Percentiles rank a stretch among this genome's conserved stretches.
These are phyloP conservation scores for Echria macrotheca DNA, from an alignment of 495 filamentous ascomycete species.

Conservation along the genomic window DNA sequence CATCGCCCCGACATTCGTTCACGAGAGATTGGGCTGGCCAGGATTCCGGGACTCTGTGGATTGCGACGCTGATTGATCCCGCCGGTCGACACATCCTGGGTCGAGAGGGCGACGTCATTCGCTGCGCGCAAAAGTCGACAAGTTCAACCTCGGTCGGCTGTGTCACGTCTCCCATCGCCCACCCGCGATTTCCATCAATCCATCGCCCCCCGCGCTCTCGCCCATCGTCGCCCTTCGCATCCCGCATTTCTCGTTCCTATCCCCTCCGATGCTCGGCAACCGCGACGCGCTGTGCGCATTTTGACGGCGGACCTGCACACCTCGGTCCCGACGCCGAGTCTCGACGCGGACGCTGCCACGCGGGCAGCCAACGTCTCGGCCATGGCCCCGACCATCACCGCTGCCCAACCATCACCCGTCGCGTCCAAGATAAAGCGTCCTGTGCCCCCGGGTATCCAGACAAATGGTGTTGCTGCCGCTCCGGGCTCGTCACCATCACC, in stretches of 20 bases:
- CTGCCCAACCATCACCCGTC: conserved; percentile 42
- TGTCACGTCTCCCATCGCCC: conserved; percentile 1
- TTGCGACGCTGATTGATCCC: too few species aligned
- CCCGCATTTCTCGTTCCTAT: too few species aligned
- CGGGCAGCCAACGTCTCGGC: conserved; percentile 11
- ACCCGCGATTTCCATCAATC: not conserved
- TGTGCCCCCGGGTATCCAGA: conserved; percentile 60
- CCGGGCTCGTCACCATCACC: conserved; percentile 64
- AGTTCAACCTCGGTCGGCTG: not conserved
- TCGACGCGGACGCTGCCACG: not conserved
- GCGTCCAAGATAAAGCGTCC: conserved; percentile 70
- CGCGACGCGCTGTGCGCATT: not conserved
- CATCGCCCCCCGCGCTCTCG: not conserved
- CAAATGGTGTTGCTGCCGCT: conserved; percentile 61
- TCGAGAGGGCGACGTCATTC: not conserved
- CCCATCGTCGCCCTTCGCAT: too few species aligned
- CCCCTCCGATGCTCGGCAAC: conserved; percentile 6
- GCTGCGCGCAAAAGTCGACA: conserved; percentile 1
- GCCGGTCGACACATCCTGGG: too few species aligned
- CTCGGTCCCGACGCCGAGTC: not conserved
- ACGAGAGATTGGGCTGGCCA: too few species aligned
- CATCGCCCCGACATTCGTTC: conserved; percentile 8
- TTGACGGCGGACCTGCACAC: conserved; percentile 1
- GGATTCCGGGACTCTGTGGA: too few species aligned
- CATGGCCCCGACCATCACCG: conserved; percentile 45